A percentile compares a stretch with the other conserved stretches of the same genome.
phyloP scores from a whole-genome alignment of 2,329 filamentous ascomycete genomes.

The Cephalotrichum gorgonifer region DNA sequence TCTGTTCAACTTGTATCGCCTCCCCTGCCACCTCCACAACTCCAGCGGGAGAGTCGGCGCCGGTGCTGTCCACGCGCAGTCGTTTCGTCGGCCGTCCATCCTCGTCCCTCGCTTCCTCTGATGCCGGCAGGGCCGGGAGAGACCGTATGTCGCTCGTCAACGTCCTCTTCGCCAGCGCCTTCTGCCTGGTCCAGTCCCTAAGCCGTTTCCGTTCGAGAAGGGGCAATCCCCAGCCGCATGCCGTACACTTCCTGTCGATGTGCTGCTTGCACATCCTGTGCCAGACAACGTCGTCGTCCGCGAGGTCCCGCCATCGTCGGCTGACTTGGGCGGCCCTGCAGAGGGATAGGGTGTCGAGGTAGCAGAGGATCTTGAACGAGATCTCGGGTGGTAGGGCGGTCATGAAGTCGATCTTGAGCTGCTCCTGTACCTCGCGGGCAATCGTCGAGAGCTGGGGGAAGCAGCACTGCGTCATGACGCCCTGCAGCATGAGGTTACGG shows the following conservation, averaged over 20 bases:
- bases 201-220: constrained; percentile 80
- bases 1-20: constrained; percentile 22
- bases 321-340: constrained; percentile 96
- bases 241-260: constrained; percentile 85
- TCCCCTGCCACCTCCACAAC: background rate
- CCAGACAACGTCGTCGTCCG: constrained; percentile 98
- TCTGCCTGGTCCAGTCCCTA: constrained; percentile 77
- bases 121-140: constrained; percentile 10
- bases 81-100: constrained; percentile 24
- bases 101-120: constrained; percentile 14
- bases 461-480: constrained; percentile 92
- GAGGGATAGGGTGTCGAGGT: constrained; percentile 84
- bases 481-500: constrained; percentile 90
- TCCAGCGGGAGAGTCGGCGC: background rate
- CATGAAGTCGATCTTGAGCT: constrained; percentile 96
- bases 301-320: constrained; percentile 73
- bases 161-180: constrained; percentile 43
- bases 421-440: constrained; percentile 79
- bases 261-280: constrained; percentile 96
- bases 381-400: constrained; percentile 81
- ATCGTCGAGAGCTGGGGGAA: constrained; percentile 94
- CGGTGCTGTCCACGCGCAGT: constrained; percentile 14
- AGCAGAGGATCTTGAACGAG: constrained; percentile 85
- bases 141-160: background rate
- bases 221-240: constrained; percentile 91